Evolutionary conservation across 108 stramenopile genomes (phyloP).

Genomic region (Cyclotella sp.): DNA sequence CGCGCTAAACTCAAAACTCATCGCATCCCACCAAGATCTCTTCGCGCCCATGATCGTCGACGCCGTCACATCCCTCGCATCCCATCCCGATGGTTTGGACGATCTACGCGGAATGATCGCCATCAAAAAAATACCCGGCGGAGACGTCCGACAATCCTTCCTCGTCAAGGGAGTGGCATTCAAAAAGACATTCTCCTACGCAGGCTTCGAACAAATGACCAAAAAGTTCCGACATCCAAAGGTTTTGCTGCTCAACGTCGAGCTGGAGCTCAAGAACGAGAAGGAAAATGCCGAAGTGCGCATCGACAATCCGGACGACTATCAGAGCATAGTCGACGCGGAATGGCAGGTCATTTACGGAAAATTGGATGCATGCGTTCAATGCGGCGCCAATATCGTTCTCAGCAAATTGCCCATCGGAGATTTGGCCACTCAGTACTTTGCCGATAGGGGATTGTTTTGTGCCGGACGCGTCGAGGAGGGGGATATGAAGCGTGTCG

Average conservation of each 20-base stretch:
- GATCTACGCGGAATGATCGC: constrained; percentile 88
- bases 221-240: constrained; percentile 93
- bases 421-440: constrained; percentile 99
- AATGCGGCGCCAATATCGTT: constrained; percentile 96
- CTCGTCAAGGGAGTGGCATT: constrained; percentile 97
- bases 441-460: constrained; percentile 96
- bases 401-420: constrained; percentile 97
- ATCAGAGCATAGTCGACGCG: constrained; percentile 99
- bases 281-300: constrained; percentile 99
- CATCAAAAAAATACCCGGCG: constrained; percentile 98
- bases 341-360: constrained; percentile 99
- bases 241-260: constrained; percentile 95
- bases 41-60: constrained; percentile 99
- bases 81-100: constrained; percentile 70
- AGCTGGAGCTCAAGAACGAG: constrained; percentile 98
- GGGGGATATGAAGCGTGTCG: constrained; percentile 96
- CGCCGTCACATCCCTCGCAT: constrained; percentile 79
- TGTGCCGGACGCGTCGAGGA: constrained; percentile 98
- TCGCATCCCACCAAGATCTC: constrained; percentile 93
- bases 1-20: constrained; percentile 98
- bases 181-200: constrained; percentile 99
- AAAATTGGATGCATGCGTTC: constrained; percentile 94
- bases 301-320: constrained; percentile 95
- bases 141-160: constrained; percentile 94
- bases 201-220: constrained; percentile 99